A percentile compares a stretch with the other conserved stretches of the same genome.
phyloP scores from a whole-genome alignment of 2,329 filamentous ascomycete species.

The Lachnum nothofagi region DNA sequence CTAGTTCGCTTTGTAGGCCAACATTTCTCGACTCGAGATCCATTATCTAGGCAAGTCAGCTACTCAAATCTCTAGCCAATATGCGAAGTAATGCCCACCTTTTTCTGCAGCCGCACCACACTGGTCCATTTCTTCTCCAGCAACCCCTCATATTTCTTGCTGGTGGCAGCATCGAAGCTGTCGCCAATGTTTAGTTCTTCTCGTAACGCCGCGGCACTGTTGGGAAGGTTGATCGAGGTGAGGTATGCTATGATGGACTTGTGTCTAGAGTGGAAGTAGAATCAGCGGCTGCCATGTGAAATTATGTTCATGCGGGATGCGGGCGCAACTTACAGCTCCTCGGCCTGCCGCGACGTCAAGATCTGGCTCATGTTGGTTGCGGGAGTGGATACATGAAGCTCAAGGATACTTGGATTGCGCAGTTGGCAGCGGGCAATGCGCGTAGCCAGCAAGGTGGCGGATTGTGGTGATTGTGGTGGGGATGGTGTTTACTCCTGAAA shows the following conservation, averaged over 20 bases:
- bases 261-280: conserved; percentile 53
- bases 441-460: conserved; percentile 11
- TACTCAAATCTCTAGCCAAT: not conserved
- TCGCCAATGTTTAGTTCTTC: conserved; percentile 68
- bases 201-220: conserved; percentile 65
- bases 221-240: conserved; percentile 64
- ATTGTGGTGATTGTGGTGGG: not conserved
- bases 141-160: conserved; percentile 90
- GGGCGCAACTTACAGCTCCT: conserved; percentile 69
- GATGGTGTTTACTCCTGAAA: conserved; percentile 7
- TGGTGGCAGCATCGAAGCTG: conserved; percentile 70
- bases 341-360: conserved; percentile 74
- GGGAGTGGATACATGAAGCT: conserved; percentile 27
- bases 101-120: conserved; percentile 90
- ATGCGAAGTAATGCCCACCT: conserved; percentile 49
- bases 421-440: conserved; percentile 20
- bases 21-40: conserved; percentile 76
- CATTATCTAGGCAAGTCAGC: conserved; percentile 63
- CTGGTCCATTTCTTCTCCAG: conserved; percentile 99
- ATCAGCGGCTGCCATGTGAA: conserved; percentile 19
- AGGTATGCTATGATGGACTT: conserved; percentile 92
- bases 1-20: conserved; percentile 73
- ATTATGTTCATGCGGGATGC: conserved; percentile 1
- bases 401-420: conserved; percentile 6
- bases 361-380: conserved; percentile 61